Evolutionary conservation across 495 filamentous ascomycete genomes (phyloP).

Genomic region (Talaromyces wortmannii): DNA sequence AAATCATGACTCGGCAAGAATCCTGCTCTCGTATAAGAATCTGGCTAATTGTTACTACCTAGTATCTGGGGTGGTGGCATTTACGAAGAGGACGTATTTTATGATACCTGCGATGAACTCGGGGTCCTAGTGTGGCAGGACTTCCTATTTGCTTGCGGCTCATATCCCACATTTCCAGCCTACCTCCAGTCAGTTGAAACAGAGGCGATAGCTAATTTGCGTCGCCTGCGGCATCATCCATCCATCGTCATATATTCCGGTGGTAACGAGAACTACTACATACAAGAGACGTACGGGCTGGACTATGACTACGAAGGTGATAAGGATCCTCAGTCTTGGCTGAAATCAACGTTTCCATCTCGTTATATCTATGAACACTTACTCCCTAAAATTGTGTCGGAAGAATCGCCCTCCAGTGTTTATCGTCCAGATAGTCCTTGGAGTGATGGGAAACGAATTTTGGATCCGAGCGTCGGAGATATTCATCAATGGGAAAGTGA

Average conservation of each 20-base stretch:
- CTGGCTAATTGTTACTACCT: constrained; percentile 12
- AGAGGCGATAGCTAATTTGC: constrained; percentile 72
- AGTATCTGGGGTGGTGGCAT: constrained; percentile 74
- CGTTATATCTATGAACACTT: constrained; percentile 93
- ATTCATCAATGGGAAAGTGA: constrained; percentile 89
- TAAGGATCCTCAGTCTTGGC: constrained; percentile 75
- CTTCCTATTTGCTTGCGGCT: constrained; percentile 74
- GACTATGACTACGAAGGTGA: constrained; percentile 55
- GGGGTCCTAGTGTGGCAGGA: constrained; percentile 80
- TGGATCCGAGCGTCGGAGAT: constrained; percentile 79
- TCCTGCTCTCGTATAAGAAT: neutral
- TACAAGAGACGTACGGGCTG: constrained; percentile 59
- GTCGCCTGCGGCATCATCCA: constrained; percentile 73
- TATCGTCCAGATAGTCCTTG: constrained; percentile 87
- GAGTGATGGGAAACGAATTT: constrained; percentile 68
- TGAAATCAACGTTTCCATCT: constrained; percentile 81
- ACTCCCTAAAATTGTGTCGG: constrained; percentile 58
- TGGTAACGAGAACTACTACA: constrained; percentile 94
- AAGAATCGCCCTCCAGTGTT: constrained; percentile 53
- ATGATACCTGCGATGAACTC: constrained; percentile 66
- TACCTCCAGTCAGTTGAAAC: constrained; percentile 59
- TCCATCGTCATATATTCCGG: constrained; percentile 82
- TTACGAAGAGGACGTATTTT: constrained; percentile 67
- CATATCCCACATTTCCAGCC: constrained; percentile 67
- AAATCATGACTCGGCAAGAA: constrained; percentile 58